Evolutionary conservation across 495 filamentous ascomycete genomes (phyloP).

Genomic region (Rusavskia elegans): DNA sequence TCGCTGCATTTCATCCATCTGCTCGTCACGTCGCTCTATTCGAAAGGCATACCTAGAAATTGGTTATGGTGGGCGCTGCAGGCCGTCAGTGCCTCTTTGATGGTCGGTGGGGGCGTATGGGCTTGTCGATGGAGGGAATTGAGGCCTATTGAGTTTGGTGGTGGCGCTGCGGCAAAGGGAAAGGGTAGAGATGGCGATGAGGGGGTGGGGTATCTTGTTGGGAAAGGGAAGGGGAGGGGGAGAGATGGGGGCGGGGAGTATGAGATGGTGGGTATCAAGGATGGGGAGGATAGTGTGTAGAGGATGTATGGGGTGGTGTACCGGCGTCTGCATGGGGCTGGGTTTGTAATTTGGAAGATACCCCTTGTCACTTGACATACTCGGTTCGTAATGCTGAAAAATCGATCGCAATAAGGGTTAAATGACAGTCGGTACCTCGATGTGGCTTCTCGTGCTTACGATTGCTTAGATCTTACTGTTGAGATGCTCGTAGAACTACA

Average conservation of each 20-base stretch:
- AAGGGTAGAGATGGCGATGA: slow-evolving; percentile 9
- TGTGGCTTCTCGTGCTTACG: no score
- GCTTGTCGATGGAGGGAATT: slow-evolving; percentile 81
- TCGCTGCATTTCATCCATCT: slow-evolving; percentile 30
- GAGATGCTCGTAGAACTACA: no score
- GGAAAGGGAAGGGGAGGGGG: slow-evolving; percentile 9
- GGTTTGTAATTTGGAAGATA: neutral
- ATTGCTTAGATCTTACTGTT: no score
- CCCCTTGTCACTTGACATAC: neutral
- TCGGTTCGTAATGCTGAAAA: no score
- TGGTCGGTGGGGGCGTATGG: slow-evolving; percentile 69
- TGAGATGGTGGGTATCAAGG: slow-evolving; percentile 50
- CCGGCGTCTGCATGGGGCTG: neutral
- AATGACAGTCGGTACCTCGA: no score
- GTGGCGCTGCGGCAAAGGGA: slow-evolving; percentile 18
- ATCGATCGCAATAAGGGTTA: no score
- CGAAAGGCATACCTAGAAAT: slow-evolving; percentile 53
- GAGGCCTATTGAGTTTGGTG: slow-evolving; percentile 76
- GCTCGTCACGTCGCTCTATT: slow-evolving; percentile 40
- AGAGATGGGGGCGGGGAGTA: slow-evolving; percentile 54
- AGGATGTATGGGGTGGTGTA: neutral
- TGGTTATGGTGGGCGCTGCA: slow-evolving; percentile 83
- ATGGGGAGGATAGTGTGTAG: slow-evolving; percentile 7
- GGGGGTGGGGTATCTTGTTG: no score
- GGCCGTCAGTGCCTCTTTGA: slow-evolving; percentile 46